phyloP scores from a whole-genome alignment of 2,329 filamentous ascomycete species.

The Sclerotinia nivalis region DNA sequence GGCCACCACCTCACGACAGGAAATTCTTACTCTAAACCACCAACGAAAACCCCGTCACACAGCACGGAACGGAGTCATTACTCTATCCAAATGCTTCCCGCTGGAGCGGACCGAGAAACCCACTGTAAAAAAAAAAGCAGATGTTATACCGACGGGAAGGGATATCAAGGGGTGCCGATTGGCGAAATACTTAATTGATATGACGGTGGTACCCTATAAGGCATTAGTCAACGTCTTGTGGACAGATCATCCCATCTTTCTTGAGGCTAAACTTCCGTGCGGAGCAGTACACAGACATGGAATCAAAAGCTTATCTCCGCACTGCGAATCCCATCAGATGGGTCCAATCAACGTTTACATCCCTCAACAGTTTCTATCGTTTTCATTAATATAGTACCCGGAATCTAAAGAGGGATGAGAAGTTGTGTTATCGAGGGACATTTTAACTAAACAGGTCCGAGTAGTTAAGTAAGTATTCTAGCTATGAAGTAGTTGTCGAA shows the following conservation, averaged over 20 bases:
- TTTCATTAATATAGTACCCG: not conserved
- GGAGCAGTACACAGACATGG: conserved; percentile 8
- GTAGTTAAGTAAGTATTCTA: not conserved
- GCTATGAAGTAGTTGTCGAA: not conserved
- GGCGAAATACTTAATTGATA: not conserved
- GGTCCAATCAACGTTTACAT: conserved; percentile 1
- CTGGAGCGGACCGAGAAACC: conserved; percentile 20
- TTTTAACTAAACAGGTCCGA: not conserved
- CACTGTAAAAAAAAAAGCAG: not conserved
- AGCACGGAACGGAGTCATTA: not conserved
- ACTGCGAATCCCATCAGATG: conserved; percentile 9
- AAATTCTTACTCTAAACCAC: not conserved
- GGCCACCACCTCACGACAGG: not conserved
- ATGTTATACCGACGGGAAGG: conserved; percentile 19
- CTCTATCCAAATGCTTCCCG: not conserved
- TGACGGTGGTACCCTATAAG: not conserved
- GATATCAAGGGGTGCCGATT: conserved; percentile 12
- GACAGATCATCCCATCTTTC: conserved; percentile 24
- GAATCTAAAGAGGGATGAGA: not conserved
- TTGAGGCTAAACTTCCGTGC: conserved; percentile 16
- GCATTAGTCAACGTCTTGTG: conserved; percentile 9
- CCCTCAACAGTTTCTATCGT: not conserved
- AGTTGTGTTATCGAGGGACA: not conserved
- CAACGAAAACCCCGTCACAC: not conserved
- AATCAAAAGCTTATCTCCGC: conserved; percentile 18